A percentile compares a stretch with the other conserved stretches of the same genome.
Conservation (phyloP, 257 asterid species). For the Jacaranda mimosifolia region DNA sequence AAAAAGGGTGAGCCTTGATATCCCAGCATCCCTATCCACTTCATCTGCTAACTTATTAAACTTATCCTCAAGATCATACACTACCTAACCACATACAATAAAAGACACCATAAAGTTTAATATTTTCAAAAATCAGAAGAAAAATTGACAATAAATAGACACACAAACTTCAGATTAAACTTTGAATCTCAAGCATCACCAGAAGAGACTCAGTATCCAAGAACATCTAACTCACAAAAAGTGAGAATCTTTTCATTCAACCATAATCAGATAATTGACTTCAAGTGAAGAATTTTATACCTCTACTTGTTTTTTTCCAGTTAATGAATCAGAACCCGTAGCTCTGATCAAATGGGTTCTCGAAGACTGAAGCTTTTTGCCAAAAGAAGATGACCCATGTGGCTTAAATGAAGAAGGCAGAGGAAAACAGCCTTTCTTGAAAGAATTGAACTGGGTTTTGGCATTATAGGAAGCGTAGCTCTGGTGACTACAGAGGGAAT, state of each 20-base stretch:
- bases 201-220: not conserved
- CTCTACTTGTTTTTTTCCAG: constrained; percentile 69
- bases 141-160: not conserved
- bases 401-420: constrained; percentile 51
- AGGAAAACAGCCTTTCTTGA: constrained; percentile 46
- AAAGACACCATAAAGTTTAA: constrained; percentile 16
- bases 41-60: constrained; percentile 79
- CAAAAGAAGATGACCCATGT: constrained; percentile 41
- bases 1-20: constrained; percentile 79
- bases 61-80: constrained; percentile 66
- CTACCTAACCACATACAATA: constrained; percentile 52
- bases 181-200: not conserved
- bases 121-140: not conserved
- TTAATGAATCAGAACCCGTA: constrained; percentile 63
- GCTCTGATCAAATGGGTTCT: constrained; percentile 55
- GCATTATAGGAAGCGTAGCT: constrained; percentile 44
- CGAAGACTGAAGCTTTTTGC: constrained; percentile 38
- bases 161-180: not conserved
- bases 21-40: constrained; percentile 80
- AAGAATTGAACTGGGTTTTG: constrained; percentile 53
- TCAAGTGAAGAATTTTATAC: constrained; percentile 44
- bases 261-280: not conserved
- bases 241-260: not conserved
- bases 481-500: constrained; percentile 61
- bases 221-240: not conserved